A percentile compares a stretch with the other conserved stretches of the same genome.
These are phyloP conservation scores for Porphyrellus sp. DNA, from an alignment of 1,284 basidiomycete species.

Conservation along the genomic window DNA sequence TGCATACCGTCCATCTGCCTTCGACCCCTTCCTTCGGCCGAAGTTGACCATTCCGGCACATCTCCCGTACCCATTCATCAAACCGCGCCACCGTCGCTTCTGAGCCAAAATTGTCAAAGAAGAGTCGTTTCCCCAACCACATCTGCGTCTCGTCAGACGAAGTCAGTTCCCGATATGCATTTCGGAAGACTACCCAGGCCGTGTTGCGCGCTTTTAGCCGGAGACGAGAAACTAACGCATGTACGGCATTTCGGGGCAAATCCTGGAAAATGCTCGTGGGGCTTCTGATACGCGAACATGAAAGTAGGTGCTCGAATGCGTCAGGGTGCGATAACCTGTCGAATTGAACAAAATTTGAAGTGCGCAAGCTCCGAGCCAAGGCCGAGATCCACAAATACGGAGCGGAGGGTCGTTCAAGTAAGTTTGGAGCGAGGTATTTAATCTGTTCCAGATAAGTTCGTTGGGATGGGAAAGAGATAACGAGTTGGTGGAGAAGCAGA, in stretches of 20 bases:
- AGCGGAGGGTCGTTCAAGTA: constrained; percentile 37
- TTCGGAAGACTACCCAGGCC: constrained; percentile 58
- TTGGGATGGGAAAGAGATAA: constrained; percentile 60
- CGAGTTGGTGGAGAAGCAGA: constrained; percentile 53
- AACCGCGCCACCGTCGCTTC: constrained; percentile 33
- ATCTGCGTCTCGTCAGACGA: constrained; percentile 39
- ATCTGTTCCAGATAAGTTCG: constrained; percentile 48
- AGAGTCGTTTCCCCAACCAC: constrained; percentile 54
- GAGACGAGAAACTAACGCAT: constrained; percentile 44
- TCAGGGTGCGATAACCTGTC: constrained; percentile 41
- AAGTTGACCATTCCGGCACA: constrained; percentile 44
- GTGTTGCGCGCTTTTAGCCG: constrained; percentile 49
- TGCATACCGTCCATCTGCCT: constrained; percentile 56
- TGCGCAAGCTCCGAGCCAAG: constrained; percentile 47
- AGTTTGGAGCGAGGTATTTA: constrained; percentile 37
- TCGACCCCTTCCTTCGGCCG: constrained; percentile 51
- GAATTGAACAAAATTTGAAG: constrained; percentile 51
- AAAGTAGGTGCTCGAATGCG: constrained; percentile 26
- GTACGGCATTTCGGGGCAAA: constrained; percentile 44
- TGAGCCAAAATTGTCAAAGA: constrained; percentile 32
- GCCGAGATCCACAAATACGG: constrained; percentile 46
- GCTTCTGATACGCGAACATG: constrained; percentile 1
- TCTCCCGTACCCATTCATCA: constrained; percentile 49
- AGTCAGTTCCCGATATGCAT: constrained; percentile 61
- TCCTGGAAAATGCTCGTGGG: constrained; percentile 9